Evolutionary conservation across 2,329 filamentous ascomycete species (phyloP).

Genomic region (Claviceps purpurea): DNA sequence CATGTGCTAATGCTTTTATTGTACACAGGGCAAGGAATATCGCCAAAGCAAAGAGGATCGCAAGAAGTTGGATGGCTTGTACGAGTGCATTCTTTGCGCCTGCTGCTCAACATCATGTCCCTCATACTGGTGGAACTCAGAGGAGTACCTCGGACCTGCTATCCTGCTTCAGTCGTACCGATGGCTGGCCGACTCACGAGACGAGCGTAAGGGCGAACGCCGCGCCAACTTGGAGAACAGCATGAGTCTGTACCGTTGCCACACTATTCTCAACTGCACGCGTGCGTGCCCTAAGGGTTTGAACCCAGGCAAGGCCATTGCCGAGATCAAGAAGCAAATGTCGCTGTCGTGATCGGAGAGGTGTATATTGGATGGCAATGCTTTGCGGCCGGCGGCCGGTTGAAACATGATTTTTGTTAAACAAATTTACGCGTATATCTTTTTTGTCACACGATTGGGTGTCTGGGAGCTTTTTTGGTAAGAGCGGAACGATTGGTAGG

Average conservation of each 20-base stretch:
- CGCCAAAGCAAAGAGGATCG: slow-evolving; percentile 85
- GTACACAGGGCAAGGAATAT: slow-evolving; percentile 68
- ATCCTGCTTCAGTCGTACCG: slow-evolving; percentile 96
- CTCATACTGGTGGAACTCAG: slow-evolving; percentile 99
- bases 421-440: not conserved
- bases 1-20: not conserved
- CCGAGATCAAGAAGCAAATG: slow-evolving; percentile 98
- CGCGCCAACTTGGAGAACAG: slow-evolving; percentile 92
- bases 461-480: not conserved
- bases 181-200: slow-evolving; percentile 90
- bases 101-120: slow-evolving; percentile 99
- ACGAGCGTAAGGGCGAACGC: slow-evolving; percentile 77
- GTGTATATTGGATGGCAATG: not conserved
- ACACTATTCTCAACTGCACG: slow-evolving; percentile 98
- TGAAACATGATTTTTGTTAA: not conserved
- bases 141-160: slow-evolving; percentile 95
- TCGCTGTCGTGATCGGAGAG: slow-evolving; percentile 28
- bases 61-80: slow-evolving; percentile 92
- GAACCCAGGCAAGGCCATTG: slow-evolving; percentile 90
- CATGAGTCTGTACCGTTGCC: slow-evolving; percentile 97
- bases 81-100: slow-evolving; percentile 98
- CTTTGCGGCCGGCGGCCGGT: not conserved
- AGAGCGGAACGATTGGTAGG: not conserved
- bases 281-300: slow-evolving; percentile 96
- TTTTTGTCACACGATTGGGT: not conserved